Evolutionary conservation across 1,139 yeast species (phyloP), one percentile per base, ranked within the genome.

Genomic region (Debaryomyces robertsiae): DNA sequence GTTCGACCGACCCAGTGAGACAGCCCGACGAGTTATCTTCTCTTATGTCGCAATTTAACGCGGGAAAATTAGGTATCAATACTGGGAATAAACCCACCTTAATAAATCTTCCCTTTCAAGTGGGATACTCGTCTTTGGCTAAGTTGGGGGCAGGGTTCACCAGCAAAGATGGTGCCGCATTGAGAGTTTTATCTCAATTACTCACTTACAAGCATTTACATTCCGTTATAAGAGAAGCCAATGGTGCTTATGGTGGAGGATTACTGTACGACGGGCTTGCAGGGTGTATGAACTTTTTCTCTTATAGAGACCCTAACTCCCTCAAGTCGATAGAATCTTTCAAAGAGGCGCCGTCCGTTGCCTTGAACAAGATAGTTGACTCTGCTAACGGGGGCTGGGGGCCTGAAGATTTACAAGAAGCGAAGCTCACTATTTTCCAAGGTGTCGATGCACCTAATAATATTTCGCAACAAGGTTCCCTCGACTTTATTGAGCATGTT

Each of bases 221-320:
- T 60, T 80, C 89, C 9, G 96, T 90, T 47, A 82, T 93, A 32
- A 79, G 98, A 52, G 98, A 93, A 60, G 82, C 93, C 54, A 96
- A 96, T 46, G 98, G 98, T 41, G 98, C 98, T 0, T 93, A 93
- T 57, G 98, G 98, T 6, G 98, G 96, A 9, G 98, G 98, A 2
- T 85, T 95, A 11, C 70, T 78, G 13, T 91, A 82, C 58, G 88
- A 84, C 56, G 91, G 94, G 0, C 60, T 89, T 22, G 90, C 87
- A 41, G 98, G 98, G 0, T 59, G 83, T 2, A 77, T 91, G 53
- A 79, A 86, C 39, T 90, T 77, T 65, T 94, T 85, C 64, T 89
- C 97, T 0, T 93, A 93, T 66, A 77, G 98, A 53, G 98, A 93
- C 63, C 98, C 98, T 13, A 83, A 88, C 48, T 89, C 97, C 0